phyloP scores from a whole-genome alignment of 805 yeast genomes.

The Tetrapisispora nanseiensis region DNA sequence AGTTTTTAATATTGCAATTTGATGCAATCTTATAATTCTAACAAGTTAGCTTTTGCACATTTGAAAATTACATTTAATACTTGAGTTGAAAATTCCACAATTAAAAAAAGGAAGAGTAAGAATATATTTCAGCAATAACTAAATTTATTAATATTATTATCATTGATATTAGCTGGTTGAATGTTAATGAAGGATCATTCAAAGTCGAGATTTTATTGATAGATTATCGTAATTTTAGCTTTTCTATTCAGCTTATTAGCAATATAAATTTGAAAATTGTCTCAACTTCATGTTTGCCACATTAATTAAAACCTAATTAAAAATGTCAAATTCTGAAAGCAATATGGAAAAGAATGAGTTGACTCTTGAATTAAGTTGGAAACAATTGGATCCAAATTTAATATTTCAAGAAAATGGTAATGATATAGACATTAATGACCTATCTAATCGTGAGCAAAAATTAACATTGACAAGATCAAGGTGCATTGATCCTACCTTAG shows the following conservation, averaged over 20 bases:
- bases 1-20: too few relatives aligned
- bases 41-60: too few relatives aligned
- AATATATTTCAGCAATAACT: too few relatives aligned
- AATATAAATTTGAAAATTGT: not conserved
- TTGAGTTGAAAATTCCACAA: too few relatives aligned
- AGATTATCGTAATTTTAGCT: too few relatives aligned
- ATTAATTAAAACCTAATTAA: too few relatives aligned
- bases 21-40: not conserved
- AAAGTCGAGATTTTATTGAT: not conserved
- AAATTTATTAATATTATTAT: too few relatives aligned
- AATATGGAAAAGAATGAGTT: slow-evolving; percentile 6
- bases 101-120: too few relatives aligned
- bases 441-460: not conserved
- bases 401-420: not conserved
- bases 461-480: slow-evolving; percentile 21
- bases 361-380: not conserved
- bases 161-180: too few relatives aligned
- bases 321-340: not conserved
- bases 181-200: too few relatives aligned
- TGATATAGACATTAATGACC: slow-evolving; percentile 1
- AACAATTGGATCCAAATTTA: not conserved
- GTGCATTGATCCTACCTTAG: slow-evolving; percentile 24
- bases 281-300: too few relatives aligned
- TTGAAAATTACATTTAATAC: too few relatives aligned
- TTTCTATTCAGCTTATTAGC: not conserved